These are phyloP conservation scores for Fusarium verticillioides DNA, from an alignment of 2,329 filamentous ascomycete genomes.

Conservation along the genomic window DNA sequence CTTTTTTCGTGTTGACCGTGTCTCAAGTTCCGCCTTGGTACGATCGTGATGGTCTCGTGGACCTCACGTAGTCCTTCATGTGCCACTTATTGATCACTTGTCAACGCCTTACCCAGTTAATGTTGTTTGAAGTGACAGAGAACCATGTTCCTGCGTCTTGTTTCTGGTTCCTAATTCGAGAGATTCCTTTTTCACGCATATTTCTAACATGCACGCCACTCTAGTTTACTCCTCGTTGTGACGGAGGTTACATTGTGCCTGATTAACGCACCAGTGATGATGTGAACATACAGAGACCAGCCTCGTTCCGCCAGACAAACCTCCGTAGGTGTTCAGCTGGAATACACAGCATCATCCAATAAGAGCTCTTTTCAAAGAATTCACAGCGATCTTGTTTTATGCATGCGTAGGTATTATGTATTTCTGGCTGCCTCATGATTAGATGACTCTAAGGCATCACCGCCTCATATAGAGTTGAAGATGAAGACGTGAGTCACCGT, in stretches of 20 bases:
- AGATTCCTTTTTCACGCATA: neutral
- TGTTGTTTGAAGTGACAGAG: neutral
- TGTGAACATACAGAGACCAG: neutral
- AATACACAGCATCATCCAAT: slow-evolving; percentile 10
- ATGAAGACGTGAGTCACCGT: slow-evolving; percentile 31
- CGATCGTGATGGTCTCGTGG: slow-evolving; percentile 34
- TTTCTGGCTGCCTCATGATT: slow-evolving; percentile 15
- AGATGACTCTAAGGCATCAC: slow-evolving; percentile 18
- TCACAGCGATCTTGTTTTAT: neutral
- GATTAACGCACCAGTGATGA: slow-evolving; percentile 32
- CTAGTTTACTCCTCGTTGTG: slow-evolving; percentile 3
- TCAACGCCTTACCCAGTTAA: neutral
- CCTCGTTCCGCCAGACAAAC: neutral
- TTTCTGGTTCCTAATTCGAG: neutral
- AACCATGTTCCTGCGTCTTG: slow-evolving; percentile 7
- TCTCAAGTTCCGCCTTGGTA: slow-evolving; percentile 21
- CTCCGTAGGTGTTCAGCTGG: neutral
- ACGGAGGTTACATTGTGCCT: slow-evolving; percentile 33
- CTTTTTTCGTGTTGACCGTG: slow-evolving; percentile 24
- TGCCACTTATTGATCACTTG: slow-evolving; percentile 35
- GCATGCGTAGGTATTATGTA: neutral
- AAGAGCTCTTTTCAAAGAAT: neutral
- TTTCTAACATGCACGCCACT: slow-evolving; percentile 20
- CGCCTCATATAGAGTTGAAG: slow-evolving; percentile 11
- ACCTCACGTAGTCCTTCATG: slow-evolving; percentile 25